A percentile compares a stretch with the other conserved stretches of the same genome.
phyloP scores from a whole-genome alignment of 495 filamentous ascomycete genomes.

The Durotheca rogersii region DNA sequence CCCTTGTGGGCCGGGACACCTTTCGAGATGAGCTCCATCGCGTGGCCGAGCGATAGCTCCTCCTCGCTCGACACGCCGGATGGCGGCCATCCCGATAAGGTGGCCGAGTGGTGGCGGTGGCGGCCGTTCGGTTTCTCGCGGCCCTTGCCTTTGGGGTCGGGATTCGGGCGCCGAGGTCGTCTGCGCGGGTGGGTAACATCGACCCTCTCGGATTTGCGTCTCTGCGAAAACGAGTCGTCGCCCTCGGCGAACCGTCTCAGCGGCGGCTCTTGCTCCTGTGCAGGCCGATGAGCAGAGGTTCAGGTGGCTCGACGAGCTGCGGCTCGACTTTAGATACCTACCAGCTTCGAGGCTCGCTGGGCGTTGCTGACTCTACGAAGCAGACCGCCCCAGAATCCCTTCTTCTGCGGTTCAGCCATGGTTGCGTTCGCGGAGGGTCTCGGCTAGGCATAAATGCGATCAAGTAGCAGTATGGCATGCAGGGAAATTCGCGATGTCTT shows the following conservation, averaged over 20 bases:
- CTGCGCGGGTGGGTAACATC: slow-evolving; percentile 35
- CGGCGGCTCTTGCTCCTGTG: slow-evolving; percentile 33
- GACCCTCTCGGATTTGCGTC: slow-evolving; percentile 19
- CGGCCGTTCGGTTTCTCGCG: slow-evolving; percentile 37
- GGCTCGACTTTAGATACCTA: slow-evolving; percentile 20
- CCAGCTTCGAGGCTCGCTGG: slow-evolving; percentile 34
- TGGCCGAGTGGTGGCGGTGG: slow-evolving; percentile 36
- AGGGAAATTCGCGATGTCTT: slow-evolving; percentile 14
- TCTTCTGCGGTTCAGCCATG: slow-evolving; percentile 42
- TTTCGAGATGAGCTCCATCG: slow-evolving; percentile 49
- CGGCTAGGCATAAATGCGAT: slow-evolving; percentile 20
- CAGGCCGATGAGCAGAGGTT: slow-evolving; percentile 11
- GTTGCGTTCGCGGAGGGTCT: slow-evolving; percentile 13
- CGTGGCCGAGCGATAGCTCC: slow-evolving; percentile 46
- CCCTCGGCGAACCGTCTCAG: slow-evolving; percentile 36
- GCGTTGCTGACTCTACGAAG: slow-evolving; percentile 41
- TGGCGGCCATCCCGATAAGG: slow-evolving; percentile 51
- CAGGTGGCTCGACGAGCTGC: background rate
- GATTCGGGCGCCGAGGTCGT: slow-evolving; percentile 43
- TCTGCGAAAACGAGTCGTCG: slow-evolving; percentile 26
- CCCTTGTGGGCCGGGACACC: slow-evolving; percentile 51
- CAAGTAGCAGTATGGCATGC: slow-evolving; percentile 16
- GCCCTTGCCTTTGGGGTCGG: slow-evolving; percentile 47
- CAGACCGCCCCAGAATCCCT: slow-evolving; percentile 40
- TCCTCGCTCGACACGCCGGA: slow-evolving; percentile 44